phyloP scores from a whole-genome alignment of 1,284 basidiomycete species.

The Cutaneotrichosporon curvatum region DNA sequence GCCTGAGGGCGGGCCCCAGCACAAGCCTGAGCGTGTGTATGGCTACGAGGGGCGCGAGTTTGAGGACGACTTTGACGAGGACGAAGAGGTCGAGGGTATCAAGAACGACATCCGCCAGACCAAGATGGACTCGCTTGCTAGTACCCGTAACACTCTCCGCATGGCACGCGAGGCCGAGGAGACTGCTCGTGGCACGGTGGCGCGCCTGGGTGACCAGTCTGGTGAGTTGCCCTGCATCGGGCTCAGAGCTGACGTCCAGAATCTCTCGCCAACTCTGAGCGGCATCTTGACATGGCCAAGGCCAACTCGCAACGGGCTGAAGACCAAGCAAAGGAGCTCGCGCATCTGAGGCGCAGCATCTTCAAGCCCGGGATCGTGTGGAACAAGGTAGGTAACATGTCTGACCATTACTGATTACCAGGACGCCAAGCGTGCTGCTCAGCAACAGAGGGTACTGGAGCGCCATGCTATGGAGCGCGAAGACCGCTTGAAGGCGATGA shows the following conservation, averaged over 20 bases:
- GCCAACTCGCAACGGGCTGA: conserved; percentile 80
- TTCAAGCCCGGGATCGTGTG: conserved; percentile 85
- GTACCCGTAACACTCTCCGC: conserved; percentile 80
- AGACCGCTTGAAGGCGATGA: conserved; percentile 76
- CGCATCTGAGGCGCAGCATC: conserved; percentile 69
- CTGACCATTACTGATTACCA: conserved; percentile 19
- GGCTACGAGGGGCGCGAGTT: conserved; percentile 43
- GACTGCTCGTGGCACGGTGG: conserved; percentile 79
- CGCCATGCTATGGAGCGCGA: conserved; percentile 84
- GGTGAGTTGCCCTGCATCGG: conserved; percentile 53
- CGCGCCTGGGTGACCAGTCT: conserved; percentile 87
- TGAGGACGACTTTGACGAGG: conserved; percentile 64
- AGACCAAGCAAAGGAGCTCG: conserved; percentile 90
- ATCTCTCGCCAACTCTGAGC: conserved; percentile 84
- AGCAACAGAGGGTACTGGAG: conserved; percentile 78
- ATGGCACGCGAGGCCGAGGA: conserved; percentile 94
- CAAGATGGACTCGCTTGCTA: conserved; percentile 89
- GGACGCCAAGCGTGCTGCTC: conserved; percentile 78
- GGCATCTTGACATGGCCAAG: conserved; percentile 89
- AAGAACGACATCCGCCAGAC: conserved; percentile 83
- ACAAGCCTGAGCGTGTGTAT: conserved; percentile 44
- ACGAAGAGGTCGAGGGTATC: conserved; percentile 94
- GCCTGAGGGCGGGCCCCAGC: conserved; percentile 2
- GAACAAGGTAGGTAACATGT: conserved; percentile 57
- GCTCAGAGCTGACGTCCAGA: conserved; percentile 26